Conservation (phyloP, 768 basidiomycete genomes). For the Leccinum boreale region DNA sequence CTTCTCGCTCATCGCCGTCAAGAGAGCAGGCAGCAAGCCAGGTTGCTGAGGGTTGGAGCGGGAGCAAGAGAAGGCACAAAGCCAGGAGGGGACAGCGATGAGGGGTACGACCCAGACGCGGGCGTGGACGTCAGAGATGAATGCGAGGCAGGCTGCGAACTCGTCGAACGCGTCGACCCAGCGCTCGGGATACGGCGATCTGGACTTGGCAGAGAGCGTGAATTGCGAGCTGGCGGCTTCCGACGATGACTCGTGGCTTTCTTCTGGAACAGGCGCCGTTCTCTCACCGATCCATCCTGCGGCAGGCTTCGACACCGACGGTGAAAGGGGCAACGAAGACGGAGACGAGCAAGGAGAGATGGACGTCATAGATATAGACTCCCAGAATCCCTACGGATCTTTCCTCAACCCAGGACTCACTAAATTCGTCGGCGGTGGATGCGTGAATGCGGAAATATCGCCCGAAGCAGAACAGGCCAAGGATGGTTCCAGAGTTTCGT, state of each 20-base stretch:
- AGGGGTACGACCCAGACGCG: constrained; percentile 2
- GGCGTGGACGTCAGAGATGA: constrained; percentile 11
- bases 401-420: constrained; percentile 14
- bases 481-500: not conserved
- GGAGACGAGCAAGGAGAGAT: constrained; percentile 16
- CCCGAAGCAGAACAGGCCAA: not conserved
- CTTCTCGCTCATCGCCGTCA: constrained; percentile 19
- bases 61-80: too few relatives aligned
- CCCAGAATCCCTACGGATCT: constrained; percentile 28
- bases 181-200: constrained; percentile 14
- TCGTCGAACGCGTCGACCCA: constrained; percentile 8
- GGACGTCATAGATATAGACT: constrained; percentile 10
- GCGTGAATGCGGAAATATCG: not conserved
- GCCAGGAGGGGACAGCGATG: constrained; percentile 6
- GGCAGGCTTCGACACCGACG: constrained; percentile 3
- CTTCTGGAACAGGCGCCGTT: not conserved
- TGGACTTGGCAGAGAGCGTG: constrained; percentile 5
- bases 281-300: constrained; percentile 5
- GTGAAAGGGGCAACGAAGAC: constrained; percentile 15
- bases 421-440: constrained; percentile 2
- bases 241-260: not conserved
- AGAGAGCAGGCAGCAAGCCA: constrained; percentile 23
- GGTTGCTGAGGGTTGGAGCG: not conserved
- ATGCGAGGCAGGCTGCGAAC: constrained; percentile 2
- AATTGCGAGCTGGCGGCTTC: not conserved